Percentiles rank a stretch among this genome's conserved stretches.
These are phyloP conservation scores for Ophiocordyceps robertsii DNA, from an alignment of 2,329 filamentous ascomycete species.

Conservation along the genomic window DNA sequence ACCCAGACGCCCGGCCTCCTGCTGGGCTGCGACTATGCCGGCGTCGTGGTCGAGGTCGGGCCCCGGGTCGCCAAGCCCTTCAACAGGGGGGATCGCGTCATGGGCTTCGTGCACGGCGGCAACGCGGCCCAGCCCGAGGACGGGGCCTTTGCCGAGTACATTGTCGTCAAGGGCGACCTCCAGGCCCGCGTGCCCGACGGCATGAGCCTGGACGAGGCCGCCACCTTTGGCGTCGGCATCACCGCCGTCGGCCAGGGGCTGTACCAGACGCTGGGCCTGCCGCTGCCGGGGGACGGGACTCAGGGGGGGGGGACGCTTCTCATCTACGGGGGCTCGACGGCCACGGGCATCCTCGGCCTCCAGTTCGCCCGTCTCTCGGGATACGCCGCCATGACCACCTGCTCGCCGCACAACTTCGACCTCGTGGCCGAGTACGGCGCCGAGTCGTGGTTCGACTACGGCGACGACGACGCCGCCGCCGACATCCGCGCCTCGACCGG, in stretches of 20 bases:
- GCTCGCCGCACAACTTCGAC: constrained; percentile 22
- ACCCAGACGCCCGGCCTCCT: constrained; percentile 12
- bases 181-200: constrained; percentile 11
- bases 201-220: constrained; percentile 12
- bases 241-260: constrained; percentile 16
- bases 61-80: constrained; percentile 3
- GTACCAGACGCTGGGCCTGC: constrained; percentile 13
- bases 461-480: constrained; percentile 5
- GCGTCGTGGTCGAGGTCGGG: constrained; percentile 15
- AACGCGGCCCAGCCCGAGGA: constrained; percentile 6
- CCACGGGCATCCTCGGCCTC: constrained; percentile 27
- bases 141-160: constrained; percentile 18
- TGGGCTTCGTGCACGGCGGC: constrained; percentile 10
- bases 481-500: constrained; percentile 11
- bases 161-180: constrained; percentile 8
- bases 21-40: constrained; percentile 20
- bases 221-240: constrained; percentile 11
- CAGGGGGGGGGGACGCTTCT: constrained; percentile 23
- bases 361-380: constrained; percentile 28
- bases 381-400: constrained; percentile 27
- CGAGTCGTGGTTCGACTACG: constrained; percentile 28
- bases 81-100: constrained; percentile 13
- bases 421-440: constrained; percentile 28
- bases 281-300: no score
- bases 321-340: constrained; percentile 30